Base-by-base conservation (phyloP, 2,329 filamentous ascomycete species). In the Stagonosporopsis vannaccii region DNA sequence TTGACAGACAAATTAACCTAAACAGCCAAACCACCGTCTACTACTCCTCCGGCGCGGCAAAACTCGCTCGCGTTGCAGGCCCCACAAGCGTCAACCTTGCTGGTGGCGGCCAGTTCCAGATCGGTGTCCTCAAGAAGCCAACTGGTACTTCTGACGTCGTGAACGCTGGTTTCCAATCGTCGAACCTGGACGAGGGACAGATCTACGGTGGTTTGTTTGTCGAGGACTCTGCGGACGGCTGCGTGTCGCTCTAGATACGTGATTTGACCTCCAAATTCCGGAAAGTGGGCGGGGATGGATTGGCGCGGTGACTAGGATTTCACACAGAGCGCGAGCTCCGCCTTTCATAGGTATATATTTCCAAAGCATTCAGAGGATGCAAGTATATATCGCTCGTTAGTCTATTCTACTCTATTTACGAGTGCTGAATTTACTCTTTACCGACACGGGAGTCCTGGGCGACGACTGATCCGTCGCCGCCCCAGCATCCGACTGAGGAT, bases 41-140 rank as follows among this genome's bases (percentile, higher is more conserved):
- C 73, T 87, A 86, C 76, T 87, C 85, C 1, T 73, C 75, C 17
- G 81, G 79, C 39, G 68, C 68, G 26, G 67, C 71, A 2, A 70
- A 80, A 0, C 81, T 88, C 26, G 73, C 77, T 28, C 68, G 75
- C 1, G 80, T 82, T n/a, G 84, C 79, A 0, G 71, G 76, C 17
- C 73, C 80, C 0, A 65, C 82, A 0, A 20, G 72, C 36, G 84
- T 85, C 62, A 79, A 86, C 61, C 77, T 86, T 51, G 78, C 79
- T 36, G 85, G 85, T 5, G 79, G 82, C 51, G 86, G 86, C 20
- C 84, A 87, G 69, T 87, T 81, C 71, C 86, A 88, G 68, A 81
- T 88, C 47, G 86, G 86, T 32, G 68, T 87, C 1, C 75, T 88
- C 56, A 88, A 88, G 80, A 87, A 87, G 78, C 80, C 83, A 6